Evolutionary conservation across 1,284 basidiomycete species (phyloP).

Genomic region (Laetiporus sulphureus): DNA sequence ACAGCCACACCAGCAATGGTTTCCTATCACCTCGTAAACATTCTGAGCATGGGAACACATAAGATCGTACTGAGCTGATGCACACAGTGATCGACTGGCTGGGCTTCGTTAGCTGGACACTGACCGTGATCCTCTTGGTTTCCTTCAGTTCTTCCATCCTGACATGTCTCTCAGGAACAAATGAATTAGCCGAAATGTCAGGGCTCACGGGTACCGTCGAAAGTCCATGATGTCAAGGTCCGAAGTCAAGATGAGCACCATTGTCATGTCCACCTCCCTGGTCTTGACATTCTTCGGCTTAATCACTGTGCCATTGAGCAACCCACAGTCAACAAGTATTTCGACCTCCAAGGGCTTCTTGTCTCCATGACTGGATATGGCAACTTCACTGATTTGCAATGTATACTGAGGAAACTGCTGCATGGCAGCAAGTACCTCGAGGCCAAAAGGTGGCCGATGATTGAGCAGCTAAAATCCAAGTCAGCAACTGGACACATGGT

Average conservation of each 20-base stretch:
- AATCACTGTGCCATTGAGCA: constrained; percentile 27
- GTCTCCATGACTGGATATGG: constrained; percentile 34
- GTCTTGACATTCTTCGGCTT: constrained; percentile 41
- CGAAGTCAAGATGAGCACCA: constrained; percentile 66
- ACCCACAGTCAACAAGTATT: constrained; percentile 50
- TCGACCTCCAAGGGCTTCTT: constrained; percentile 53
- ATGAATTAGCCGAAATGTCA: constrained; percentile 6
- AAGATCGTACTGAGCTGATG: constrained; percentile 51
- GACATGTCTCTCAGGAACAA: no score
- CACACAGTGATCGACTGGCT: constrained; percentile 63
- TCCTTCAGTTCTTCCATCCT: constrained; percentile 62
- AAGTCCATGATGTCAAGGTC: constrained; percentile 70
- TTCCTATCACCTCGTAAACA: constrained; percentile 45
- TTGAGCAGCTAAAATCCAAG: constrained; percentile 52
- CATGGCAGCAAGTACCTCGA: constrained; percentile 54
- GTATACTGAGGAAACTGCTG: constrained; percentile 59
- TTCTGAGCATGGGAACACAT: not conserved
- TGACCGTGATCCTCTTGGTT: constrained; percentile 51
- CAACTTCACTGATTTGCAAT: constrained; percentile 42
- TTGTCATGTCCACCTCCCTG: constrained; percentile 50
- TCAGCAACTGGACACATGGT: not conserved
- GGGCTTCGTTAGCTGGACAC: constrained; percentile 55
- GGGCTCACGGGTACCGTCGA: constrained; percentile 61
- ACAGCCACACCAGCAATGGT: constrained; percentile 56
- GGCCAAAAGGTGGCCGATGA: constrained; percentile 66